phyloP scores from a whole-genome alignment of 805 yeast species.

The Candida dajiaensis region DNA sequence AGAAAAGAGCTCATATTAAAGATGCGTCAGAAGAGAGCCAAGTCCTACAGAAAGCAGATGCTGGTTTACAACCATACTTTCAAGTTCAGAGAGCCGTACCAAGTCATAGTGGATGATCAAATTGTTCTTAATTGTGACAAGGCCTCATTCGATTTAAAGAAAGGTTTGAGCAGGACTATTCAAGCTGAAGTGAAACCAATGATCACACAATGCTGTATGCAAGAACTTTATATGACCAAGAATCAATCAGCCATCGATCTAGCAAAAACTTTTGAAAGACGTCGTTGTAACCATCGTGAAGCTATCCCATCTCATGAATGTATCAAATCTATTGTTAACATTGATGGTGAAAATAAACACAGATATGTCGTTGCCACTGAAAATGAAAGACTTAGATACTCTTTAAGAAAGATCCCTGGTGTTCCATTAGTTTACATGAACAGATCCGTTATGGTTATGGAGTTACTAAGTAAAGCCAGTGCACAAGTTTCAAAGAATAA shows the following conservation, averaged over 20 bases:
- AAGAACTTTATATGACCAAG: constrained; percentile 65
- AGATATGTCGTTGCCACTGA: constrained; percentile 88
- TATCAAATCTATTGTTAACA: constrained; percentile 58
- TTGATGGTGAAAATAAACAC: constrained; percentile 80
- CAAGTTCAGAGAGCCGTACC: constrained; percentile 92
- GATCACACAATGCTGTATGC: constrained; percentile 96
- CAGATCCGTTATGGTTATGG: constrained; percentile 93
- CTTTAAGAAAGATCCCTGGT: constrained; percentile 76
- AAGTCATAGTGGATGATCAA: constrained; percentile 80
- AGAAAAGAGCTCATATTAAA: constrained; percentile 2
- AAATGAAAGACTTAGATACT: constrained; percentile 59
- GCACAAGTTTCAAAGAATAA: constrained; percentile 38
- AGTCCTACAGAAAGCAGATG: constrained; percentile 90
- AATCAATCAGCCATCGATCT: constrained; percentile 72
- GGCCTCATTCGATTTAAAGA: constrained; percentile 71
- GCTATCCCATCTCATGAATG: constrained; percentile 70
- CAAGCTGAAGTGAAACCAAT: constrained; percentile 83
- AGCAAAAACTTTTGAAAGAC: constrained; percentile 82
- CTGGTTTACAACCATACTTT: constrained; percentile 77
- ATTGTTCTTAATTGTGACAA: constrained; percentile 59
- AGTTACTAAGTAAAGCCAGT: constrained; percentile 78
- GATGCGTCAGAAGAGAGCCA: constrained; percentile 97
- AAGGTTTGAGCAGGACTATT: constrained; percentile 72
- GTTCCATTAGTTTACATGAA: constrained; percentile 84
- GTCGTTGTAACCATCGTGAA: constrained; percentile 83